Conservation (phyloP, 257 asterid genomes). For the Solanum pinnatisectum region DNA sequence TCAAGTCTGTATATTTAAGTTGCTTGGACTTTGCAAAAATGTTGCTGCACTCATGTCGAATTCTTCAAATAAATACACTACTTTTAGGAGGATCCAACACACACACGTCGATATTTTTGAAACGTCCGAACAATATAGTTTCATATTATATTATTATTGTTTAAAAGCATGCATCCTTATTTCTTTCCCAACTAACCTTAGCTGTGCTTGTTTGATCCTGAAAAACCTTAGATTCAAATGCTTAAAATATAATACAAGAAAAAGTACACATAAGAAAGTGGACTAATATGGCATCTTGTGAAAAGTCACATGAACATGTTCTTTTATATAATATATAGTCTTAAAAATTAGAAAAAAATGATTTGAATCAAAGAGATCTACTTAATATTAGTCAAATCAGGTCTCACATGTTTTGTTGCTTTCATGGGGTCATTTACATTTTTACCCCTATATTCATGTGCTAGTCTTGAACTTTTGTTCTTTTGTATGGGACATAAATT, state of each 20-base stretch:
- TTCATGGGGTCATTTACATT: not conserved
- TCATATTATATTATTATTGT: not conserved
- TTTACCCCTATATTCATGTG: not conserved
- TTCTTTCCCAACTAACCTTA: conserved; percentile 4
- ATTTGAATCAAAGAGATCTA: not conserved
- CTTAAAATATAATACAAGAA: not conserved
- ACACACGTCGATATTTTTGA: too few relatives aligned
- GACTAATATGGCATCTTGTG: not conserved
- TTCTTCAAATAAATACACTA: too few relatives aligned
- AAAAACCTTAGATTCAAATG: not conserved
- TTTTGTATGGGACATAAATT: too few relatives aligned
- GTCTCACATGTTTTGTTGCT: conserved; percentile 18
- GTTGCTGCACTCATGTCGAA: too few relatives aligned
- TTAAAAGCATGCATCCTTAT: not conserved
- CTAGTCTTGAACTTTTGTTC: not conserved
- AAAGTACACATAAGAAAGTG: conserved; percentile 3
- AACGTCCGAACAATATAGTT: too few relatives aligned
- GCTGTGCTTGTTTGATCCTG: conserved; percentile 11
- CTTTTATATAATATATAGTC: conserved; percentile 1
- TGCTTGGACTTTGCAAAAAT: too few relatives aligned
- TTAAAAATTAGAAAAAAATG: conserved; percentile 2
- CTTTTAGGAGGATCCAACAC: too few relatives aligned
- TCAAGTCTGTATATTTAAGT: not conserved
- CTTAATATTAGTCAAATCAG: conserved; percentile 10
- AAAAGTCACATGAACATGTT: conserved; percentile 20